Conservation (phyloP, 129 eudicot species). For the Ambrosia trifida region DNA sequence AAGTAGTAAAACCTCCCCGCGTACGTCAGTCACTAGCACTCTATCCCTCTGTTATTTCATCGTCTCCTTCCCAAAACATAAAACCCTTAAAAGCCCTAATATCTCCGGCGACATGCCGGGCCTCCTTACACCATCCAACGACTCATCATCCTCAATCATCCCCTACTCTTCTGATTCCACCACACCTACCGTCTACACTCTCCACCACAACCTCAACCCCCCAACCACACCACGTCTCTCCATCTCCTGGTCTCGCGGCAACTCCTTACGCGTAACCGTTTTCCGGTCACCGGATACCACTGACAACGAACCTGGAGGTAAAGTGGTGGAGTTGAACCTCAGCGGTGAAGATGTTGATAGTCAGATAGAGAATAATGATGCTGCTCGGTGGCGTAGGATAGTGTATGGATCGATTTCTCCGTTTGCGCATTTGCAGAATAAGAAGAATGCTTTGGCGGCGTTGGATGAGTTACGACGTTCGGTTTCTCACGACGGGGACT, state of each 20-base stretch:
- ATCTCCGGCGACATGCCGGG: constrained; percentile 67
- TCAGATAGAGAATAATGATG: constrained; percentile 51
- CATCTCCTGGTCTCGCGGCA: constrained; percentile 87
- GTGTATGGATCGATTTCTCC: constrained; percentile 85
- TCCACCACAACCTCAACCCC: constrained; percentile 62
- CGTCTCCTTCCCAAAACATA: no score
- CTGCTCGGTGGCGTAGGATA: constrained; percentile 73
- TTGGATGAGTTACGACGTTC: constrained; percentile 38
- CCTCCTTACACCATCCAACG: constrained; percentile 50
- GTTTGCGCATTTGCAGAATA: constrained; percentile 81
- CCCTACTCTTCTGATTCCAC: constrained; percentile 31
- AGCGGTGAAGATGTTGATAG: constrained; percentile 43
- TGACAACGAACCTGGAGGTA: constrained; percentile 42
- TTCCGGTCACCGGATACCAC: constrained; percentile 39
- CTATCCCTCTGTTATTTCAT: no score
- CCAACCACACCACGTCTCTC: constrained; percentile 69
- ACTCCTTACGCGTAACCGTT: constrained; percentile 76
- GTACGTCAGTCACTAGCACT: no score
- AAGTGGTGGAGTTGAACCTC: constrained; percentile 81
- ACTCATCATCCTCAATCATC: constrained; percentile 47
- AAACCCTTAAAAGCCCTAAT: constrained; percentile 46
- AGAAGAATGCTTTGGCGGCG: constrained; percentile 55
- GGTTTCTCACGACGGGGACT: constrained; percentile 44
- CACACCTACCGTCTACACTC: constrained; percentile 48
- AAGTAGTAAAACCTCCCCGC: background rate